Evolutionary conservation across 495 filamentous ascomycete species (phyloP).

Genomic region (Annulohypoxylon stygium): DNA sequence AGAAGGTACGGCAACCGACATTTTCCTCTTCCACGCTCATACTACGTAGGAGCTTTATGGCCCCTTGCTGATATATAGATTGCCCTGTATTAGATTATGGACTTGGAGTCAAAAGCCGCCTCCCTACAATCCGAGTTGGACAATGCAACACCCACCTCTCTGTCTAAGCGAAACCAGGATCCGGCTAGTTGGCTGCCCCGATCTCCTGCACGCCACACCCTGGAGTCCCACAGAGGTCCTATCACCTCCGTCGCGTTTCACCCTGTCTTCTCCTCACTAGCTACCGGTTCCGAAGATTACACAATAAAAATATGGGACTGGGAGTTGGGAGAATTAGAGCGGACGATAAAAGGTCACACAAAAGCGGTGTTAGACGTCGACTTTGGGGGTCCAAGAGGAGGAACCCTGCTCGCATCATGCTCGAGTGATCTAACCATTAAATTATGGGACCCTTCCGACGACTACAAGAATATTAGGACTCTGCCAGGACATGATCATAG

Average conservation of each 20-base stretch:
- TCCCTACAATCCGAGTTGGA: slow-evolving; percentile 86
- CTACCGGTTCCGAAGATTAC: slow-evolving; percentile 89
- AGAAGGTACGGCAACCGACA: slow-evolving; percentile 71
- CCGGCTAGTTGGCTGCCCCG: slow-evolving; percentile 88
- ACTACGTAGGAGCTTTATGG: neutral
- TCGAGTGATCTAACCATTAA: slow-evolving; percentile 94
- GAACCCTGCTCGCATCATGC: slow-evolving; percentile 89
- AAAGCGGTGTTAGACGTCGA: slow-evolving; percentile 91
- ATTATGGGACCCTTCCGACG: slow-evolving; percentile 92
- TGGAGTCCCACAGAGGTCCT: slow-evolving; percentile 85
- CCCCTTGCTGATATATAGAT: slow-evolving; percentile 29
- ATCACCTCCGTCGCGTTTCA: slow-evolving; percentile 95
- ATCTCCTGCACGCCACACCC: slow-evolving; percentile 80
- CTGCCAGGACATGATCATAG: slow-evolving; percentile 94
- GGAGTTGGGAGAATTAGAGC: slow-evolving; percentile 93
- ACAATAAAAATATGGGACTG: slow-evolving; percentile 98
- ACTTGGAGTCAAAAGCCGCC: slow-evolving; percentile 80
- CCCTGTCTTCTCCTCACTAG: slow-evolving; percentile 90
- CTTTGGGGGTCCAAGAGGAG: slow-evolving; percentile 88
- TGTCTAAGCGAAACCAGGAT: slow-evolving; percentile 83
- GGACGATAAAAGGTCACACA: slow-evolving; percentile 93
- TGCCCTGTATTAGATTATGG: slow-evolving; percentile 80
- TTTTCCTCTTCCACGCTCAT: neutral
- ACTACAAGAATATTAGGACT: slow-evolving; percentile 96
- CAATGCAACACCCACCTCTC: slow-evolving; percentile 84